Conservation (phyloP, 805 yeast species). For the Wickerhamiella kazuoi region DNA sequence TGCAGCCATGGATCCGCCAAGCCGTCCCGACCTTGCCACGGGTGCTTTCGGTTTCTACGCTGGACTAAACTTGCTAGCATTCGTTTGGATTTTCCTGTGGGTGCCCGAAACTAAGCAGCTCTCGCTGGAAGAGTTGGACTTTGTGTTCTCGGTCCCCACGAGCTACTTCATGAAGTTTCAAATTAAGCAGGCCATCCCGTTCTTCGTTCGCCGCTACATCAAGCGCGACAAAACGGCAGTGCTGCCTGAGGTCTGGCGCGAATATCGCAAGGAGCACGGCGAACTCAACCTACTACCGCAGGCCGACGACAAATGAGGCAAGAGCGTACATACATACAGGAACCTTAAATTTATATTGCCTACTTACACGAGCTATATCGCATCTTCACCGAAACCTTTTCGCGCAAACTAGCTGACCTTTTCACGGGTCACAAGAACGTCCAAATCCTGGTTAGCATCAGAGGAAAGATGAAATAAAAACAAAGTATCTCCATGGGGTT, state of each 20-base stretch:
- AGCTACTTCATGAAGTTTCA: slow-evolving; percentile 36
- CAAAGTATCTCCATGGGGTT: slow-evolving; percentile 16
- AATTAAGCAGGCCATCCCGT: slow-evolving; percentile 12
- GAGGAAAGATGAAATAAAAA: slow-evolving; percentile 7
- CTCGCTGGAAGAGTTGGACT: slow-evolving; percentile 62
- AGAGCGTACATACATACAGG: no score
- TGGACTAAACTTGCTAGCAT: slow-evolving; percentile 64
- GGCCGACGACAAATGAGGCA: no score
- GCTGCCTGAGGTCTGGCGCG: neutral
- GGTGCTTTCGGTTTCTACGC: slow-evolving; percentile 87
- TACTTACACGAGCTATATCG: no score
- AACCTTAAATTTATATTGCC: no score
- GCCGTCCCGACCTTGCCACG: slow-evolving; percentile 19
- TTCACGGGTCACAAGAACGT: no score
- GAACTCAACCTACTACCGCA: neutral
- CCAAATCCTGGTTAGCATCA: slow-evolving; percentile 1
- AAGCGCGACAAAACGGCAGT: neutral
- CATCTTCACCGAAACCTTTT: no score
- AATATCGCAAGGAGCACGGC: neutral
- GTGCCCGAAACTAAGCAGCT: slow-evolving; percentile 53
- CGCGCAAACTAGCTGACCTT: no score
- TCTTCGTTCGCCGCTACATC: slow-evolving; percentile 7
- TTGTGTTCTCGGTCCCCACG: slow-evolving; percentile 44
- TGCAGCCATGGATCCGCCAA: slow-evolving; percentile 37
- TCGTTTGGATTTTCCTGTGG: slow-evolving; percentile 36